Base-by-base conservation (phyloP, 2,329 filamentous ascomycete genomes). In the Colletotrichum caudatum region DNA sequence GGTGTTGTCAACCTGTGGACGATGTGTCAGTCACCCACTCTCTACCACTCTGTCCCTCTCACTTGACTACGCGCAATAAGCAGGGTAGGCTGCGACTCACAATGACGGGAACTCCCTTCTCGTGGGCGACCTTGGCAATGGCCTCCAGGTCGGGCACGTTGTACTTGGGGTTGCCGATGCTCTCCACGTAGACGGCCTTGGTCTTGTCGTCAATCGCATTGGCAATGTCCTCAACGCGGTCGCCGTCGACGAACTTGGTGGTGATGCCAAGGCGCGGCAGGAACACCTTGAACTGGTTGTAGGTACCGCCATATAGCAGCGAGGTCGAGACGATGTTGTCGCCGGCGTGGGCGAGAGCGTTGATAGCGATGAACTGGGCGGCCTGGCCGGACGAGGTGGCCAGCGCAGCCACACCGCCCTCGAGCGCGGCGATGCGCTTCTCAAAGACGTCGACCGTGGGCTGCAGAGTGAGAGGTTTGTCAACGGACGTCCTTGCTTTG, bases 381-480 rank as follows among this genome's bases (percentile, higher is more conserved):
- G 93, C 90, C 82, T 97, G 94, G 69, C 95, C 95, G 0, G 94
- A 97, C 0, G 94, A 87, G 53, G 94, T 89, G 7, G 94, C 95
- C 37, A 98, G 89, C 56, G 94, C 95, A 20, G 93, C 95, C 41
- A 93, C 90, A 78, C 96, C 96, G 41, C 95, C 95, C 83, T 99
- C 96, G 5, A 98, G 90, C 18, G 95, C 95, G n/a, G 95, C 95
- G 62, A 98, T 93, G 73, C 95, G 91, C 86, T 98, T 97, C 84
- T 99, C 96, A 75, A 99, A 95, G 37, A 98, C 95, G 82, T 97
- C 95, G 76, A 95, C 92, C 0, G 95, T 98, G 2, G 95, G 95
- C 92, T 94, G 75, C 51, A 23, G 12, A 5, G 48, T n/a, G 44
- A 57, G 9, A 51, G 4, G 1, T 23, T 3, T 29, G 33, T 57